Percentiles rank a stretch among this genome's conserved stretches.
Conservation (phyloP, 352 stramenopile genomes). For the Phytophthora cajani region DNA sequence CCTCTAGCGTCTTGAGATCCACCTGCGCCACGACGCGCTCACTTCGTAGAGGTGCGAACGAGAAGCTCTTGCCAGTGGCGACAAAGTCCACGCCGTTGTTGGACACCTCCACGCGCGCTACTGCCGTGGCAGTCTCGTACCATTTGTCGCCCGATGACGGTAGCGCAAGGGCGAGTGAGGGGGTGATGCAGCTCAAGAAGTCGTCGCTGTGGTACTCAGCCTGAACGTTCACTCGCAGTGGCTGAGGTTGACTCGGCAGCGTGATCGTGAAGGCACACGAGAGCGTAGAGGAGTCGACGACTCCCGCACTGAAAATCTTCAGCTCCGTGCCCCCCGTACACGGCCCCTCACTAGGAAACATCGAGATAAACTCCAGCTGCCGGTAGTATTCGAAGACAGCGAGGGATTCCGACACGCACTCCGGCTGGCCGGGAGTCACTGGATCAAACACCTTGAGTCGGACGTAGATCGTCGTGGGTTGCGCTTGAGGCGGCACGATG, state of each 20-base stretch:
- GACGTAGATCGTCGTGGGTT: conserved; percentile 35
- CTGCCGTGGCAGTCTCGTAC: conserved; percentile 21
- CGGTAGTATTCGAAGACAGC: conserved; percentile 47
- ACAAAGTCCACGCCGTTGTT: conserved; percentile 65
- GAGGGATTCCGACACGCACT: conserved; percentile 36
- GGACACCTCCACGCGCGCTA: conserved; percentile 44
- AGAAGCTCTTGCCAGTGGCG: conserved; percentile 24
- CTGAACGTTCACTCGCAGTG: conserved; percentile 14
- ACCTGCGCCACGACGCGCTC: neutral
- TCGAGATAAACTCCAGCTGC: conserved; percentile 28
- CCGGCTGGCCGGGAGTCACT: conserved; percentile 14
- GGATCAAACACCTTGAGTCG: conserved; percentile 34
- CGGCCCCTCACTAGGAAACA: conserved; percentile 46
- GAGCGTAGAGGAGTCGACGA: conserved; percentile 35
- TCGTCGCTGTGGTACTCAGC: conserved; percentile 33
- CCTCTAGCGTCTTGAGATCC: conserved; percentile 37
- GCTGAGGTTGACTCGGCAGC: conserved; percentile 26
- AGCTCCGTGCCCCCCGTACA: conserved; percentile 41
- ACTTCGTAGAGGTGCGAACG: conserved; percentile 23
- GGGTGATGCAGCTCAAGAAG: conserved; percentile 39
- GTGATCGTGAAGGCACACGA: conserved; percentile 47
- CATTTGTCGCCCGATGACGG: conserved; percentile 20
- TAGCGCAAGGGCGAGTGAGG: conserved; percentile 29
- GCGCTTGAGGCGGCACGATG: conserved; percentile 32
- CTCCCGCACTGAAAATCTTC: conserved; percentile 27